Percentiles rank a stretch among this genome's conserved stretches.
Conservation (phyloP, 192 early-diverging fungal genomes). For the Umbelopsis sp. region DNA sequence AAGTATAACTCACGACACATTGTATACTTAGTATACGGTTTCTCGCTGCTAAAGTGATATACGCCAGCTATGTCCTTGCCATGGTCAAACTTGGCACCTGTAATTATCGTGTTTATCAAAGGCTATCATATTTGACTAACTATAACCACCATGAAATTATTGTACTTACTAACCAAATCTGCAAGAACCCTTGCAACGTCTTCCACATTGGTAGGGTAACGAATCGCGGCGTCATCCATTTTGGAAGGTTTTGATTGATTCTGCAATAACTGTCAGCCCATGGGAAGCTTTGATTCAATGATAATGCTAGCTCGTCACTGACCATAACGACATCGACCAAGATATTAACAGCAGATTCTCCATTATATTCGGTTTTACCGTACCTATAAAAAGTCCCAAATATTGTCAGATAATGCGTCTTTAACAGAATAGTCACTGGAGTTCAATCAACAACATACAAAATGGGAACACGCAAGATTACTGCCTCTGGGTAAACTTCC, state of each 20-base stretch:
- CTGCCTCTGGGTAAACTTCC: slow-evolving; percentile 53
- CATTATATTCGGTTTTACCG: slow-evolving; percentile 61
- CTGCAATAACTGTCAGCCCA: slow-evolving; percentile 20
- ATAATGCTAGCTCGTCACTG: neutral
- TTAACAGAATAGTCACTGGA: no score
- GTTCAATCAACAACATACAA: slow-evolving; percentile 43
- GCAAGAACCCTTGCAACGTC: slow-evolving; percentile 72
- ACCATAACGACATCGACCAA: slow-evolving; percentile 69
- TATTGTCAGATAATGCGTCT: neutral
- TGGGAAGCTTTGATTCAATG: neutral
- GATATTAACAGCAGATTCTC: slow-evolving; percentile 78
- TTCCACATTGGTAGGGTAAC: slow-evolving; percentile 84
- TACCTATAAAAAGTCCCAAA: slow-evolving; percentile 39
- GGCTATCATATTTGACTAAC: neutral
- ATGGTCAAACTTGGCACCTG: slow-evolving; percentile 40
- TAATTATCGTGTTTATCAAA: neutral
- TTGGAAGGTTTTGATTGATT: slow-evolving; percentile 43
- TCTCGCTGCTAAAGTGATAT: slow-evolving; percentile 64
- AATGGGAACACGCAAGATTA: slow-evolving; percentile 80
- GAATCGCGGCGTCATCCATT: slow-evolving; percentile 70
- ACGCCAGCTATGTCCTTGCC: slow-evolving; percentile 50
- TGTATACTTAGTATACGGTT: slow-evolving; percentile 68
- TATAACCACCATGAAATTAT: neutral
- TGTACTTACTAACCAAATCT: slow-evolving; percentile 55
- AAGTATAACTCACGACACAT: slow-evolving; percentile 58